Evolutionary conservation across 331 rosid species (phyloP).

Genomic region (Cydonia oblonga): DNA sequence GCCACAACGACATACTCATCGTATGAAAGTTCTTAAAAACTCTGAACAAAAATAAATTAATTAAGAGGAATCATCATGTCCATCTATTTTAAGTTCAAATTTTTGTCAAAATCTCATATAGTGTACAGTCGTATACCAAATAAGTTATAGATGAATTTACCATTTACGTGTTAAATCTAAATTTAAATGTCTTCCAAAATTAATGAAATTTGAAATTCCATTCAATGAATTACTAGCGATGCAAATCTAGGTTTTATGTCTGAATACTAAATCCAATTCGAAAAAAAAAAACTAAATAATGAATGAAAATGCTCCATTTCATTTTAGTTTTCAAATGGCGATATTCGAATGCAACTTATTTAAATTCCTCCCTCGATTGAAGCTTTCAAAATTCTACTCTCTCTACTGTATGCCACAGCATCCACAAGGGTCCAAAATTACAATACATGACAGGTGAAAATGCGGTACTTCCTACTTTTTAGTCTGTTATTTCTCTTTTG

Average conservation of each 20-base stretch:
- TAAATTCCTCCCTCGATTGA: not conserved
- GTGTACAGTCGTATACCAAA: not conserved
- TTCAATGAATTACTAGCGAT: not conserved
- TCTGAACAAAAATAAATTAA: too few species aligned
- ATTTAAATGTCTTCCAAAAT: not conserved
- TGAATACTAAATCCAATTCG: not conserved
- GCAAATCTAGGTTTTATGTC: not conserved
- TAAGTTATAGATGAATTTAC: not conserved
- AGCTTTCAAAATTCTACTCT: not conserved
- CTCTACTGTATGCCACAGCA: not conserved
- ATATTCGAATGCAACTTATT: not conserved
- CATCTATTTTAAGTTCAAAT: too few species aligned
- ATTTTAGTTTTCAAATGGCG: not conserved
- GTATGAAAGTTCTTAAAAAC: too few species aligned
- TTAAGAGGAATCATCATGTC: too few species aligned
- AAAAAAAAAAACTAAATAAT: not conserved
- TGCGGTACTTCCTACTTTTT: not conserved
- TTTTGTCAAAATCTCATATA: too few species aligned
- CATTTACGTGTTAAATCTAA: not conserved
- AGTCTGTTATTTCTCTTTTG: not conserved
- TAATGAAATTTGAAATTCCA: not conserved
- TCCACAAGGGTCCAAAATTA: not conserved
- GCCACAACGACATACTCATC: too few species aligned
- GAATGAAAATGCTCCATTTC: not conserved
- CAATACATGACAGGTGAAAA: not conserved